Base-by-base conservation (phyloP, 1,139 yeast genomes). In the Scheffersomyces titani region DNA sequence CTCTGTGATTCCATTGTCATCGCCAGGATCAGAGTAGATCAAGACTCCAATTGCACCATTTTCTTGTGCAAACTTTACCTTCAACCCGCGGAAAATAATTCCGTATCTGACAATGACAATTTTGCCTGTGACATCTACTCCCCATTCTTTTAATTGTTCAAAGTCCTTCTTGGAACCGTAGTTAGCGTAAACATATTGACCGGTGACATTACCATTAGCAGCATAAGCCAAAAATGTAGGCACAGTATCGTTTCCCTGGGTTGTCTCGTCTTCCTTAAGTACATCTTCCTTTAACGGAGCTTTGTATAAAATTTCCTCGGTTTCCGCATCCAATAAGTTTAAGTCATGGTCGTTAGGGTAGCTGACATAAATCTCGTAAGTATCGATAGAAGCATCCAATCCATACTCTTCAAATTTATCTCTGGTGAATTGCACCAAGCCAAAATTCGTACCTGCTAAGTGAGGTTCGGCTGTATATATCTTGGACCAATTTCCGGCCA, bases 241-340 rank as follows among this genome's bases (percentile, higher is more conserved):
- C 49, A 78, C 70, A 13, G 72, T 62, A 51, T 82, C 86, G 49
- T 72, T 70, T 18, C 79, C 76, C 6, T 71, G 68, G 0, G 96
- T 81, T 45, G 92, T 87, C 44, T 85, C 82, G 70, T 92, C 98
- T 57, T 89, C 89, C 13, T 82, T 75, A 48, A 92, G 67, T 16
- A 73, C 86, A 67, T 92, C 97, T 71, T 92, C 97, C 61, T 78
- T 77, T 60, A 91, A 77, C 1, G 87, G 78, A 4, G 97, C 92
- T 58, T 78, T 76, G 70, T 85, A 90, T 49, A 82, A 70, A 7
- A 80, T 69, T 11, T 75, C 65, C 46, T 63, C 56, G 4, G 59
- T 46, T 9, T 68, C 61, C 19, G 63, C 55, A 51, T 73, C 73
- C 44, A 81, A 53, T 49, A 88, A 70, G 49, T 74, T 70, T 58